phyloP scores from a whole-genome alignment of 2,329 filamentous ascomycete genomes.

The Cytospora schulzeri region DNA sequence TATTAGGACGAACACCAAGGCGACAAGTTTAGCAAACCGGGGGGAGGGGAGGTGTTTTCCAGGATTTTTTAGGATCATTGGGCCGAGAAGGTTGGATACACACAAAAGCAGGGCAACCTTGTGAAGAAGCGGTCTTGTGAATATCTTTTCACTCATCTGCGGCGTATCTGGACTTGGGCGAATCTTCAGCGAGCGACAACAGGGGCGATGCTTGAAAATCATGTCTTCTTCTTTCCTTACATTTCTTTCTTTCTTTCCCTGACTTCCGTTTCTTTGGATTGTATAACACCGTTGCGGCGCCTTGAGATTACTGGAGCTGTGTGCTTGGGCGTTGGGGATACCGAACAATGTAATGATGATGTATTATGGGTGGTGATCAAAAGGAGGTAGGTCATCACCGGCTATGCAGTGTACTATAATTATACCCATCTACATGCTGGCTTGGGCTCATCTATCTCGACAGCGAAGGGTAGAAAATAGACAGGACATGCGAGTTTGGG shows the following conservation, averaged over 20 bases:
- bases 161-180: background rate
- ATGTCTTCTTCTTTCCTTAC: constrained; percentile 3
- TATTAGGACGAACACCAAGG: background rate
- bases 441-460: no score
- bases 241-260: background rate
- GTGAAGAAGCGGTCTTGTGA: background rate
- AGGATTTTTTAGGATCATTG: background rate
- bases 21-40: background rate
- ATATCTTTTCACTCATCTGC: background rate
- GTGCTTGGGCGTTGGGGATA: no score
- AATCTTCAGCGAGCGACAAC: background rate
- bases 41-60: background rate
- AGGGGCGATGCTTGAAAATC: constrained; percentile 14
- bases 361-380: no score
- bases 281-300: no score
- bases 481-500: no score
- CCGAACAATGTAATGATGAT: no score
- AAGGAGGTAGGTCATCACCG: no score
- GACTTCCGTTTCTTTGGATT: no score
- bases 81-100: background rate
- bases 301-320: no score
- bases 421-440: no score
- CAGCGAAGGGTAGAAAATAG: no score
- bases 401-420: no score
- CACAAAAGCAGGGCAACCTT: background rate